Base-by-base conservation (phyloP, 139 green algal genomes). In the Volvox reticuliferus region DNA sequence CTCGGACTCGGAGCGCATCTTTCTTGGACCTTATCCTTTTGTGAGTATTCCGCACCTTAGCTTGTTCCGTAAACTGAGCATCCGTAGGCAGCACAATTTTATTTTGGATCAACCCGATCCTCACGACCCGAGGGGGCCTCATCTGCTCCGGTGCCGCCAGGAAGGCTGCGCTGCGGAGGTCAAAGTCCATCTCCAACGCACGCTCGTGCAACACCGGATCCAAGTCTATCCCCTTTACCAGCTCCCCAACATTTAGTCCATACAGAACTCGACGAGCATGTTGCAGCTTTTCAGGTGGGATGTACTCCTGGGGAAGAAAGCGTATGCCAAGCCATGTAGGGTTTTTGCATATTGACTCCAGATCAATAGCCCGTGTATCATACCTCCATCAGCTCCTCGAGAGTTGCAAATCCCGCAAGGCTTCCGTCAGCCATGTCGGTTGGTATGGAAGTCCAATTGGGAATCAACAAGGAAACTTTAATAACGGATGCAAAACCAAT, bases 91-190 rank as follows among this genome's bases (percentile, higher is more conserved):
- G 71, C 14, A 94, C 87, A 37, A 98, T 98, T 30, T 92, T 87
- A 84, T 99, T 96, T 87, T 99, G 98, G 3, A 99, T 93, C 21
- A 99, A 88, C 0, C 94, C 98, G n/a, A 99, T 94, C 13, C 92
- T 82, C 17, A 99, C 96, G 14, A 97, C 55, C 0, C 97, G 93
- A 3, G 98, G 96, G 3, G 84, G 67, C 0, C 98, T 92, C 68
- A 98, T 80, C 93, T 99, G 95, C 94, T 99, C 98, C 5, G 79
- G 75, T 12, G 92, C 93, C 22, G 98, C 98, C 0, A 28, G 92
- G 85, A 99, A 98, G 14, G n/a, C 18, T 75, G 96, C 99, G 2
- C 37, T 94, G 84, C 98, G 93, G 26, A 98, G 65, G 90, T 99
- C 96, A 86, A 96, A 98, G 76, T 79, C 90, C 61, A 79, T 22